Evolutionary conservation across 306 rosid genomes (phyloP), one percentile per base, ranked within the genome.

Genomic region (Sphenostylis stenocarpa): DNA sequence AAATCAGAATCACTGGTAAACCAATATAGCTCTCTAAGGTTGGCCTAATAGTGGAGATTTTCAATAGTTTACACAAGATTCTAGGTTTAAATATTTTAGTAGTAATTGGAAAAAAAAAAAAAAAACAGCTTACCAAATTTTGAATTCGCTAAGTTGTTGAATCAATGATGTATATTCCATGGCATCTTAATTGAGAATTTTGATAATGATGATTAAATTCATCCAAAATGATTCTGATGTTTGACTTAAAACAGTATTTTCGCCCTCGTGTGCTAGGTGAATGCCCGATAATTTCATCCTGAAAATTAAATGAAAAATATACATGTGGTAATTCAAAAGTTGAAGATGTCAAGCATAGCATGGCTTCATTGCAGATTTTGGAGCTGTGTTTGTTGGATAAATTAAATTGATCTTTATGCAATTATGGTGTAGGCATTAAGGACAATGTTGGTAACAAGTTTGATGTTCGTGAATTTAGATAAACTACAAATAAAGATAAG

Each of bases 401-500:
- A 16, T 48, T 14, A 80, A 29, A 48, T 66, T 49, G 31, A 68
- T 53, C 31, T 10, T 19, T 36, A 39, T 2, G 67, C 61, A 67
- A 48, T 61, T 48, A 12, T 5, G 31, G 43, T 81, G 31, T 58
- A 73, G 57, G 56, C 41, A 41, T 57, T 29, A 58, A 14, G 48
- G 7, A 26, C 58, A 23, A 5, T 3, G 15, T 58, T 43, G 70
- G 1, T n/a, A 29, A 62, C 36, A 84, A 63, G 44, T 47, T 73
- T 41, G 58, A 33, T 72, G 61, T 39, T 51, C 58, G 68, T 44
- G 61, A 15, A 26, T 76, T 16, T 80, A 93, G 98, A 93, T 70
- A 93, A 90, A 84, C 85, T 90, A 56, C 98, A 93, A 80, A 70
- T 61, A 12, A 89, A 87, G 83, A 84, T 93, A 53, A 81, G 90